These are phyloP conservation scores for Skeletonema tropicum DNA, from an alignment of 108 stramenopile genomes.

Conservation along the genomic window DNA sequence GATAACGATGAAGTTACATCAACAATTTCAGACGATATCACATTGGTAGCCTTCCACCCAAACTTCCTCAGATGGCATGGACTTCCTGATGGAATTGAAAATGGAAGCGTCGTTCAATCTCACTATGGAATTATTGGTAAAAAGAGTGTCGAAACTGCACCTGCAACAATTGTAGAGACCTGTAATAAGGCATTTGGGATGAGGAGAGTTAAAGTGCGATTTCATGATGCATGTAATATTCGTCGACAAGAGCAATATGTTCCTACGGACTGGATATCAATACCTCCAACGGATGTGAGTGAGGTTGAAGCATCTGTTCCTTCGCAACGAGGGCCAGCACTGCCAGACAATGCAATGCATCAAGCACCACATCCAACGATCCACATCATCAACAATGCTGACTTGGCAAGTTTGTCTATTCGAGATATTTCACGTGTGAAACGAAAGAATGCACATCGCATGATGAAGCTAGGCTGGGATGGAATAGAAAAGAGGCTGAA, in stretches of 20 bases:
- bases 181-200: conserved; percentile 37
- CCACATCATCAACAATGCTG: conserved; percentile 54
- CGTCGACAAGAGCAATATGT: conserved; percentile 50
- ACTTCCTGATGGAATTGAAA: conserved; percentile 32
- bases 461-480: conserved; percentile 41
- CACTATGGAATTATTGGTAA: conserved; percentile 28
- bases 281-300: neutral
- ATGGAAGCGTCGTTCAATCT: conserved; percentile 31
- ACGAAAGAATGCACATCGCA: conserved; percentile 49
- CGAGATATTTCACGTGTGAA: conserved; percentile 55
- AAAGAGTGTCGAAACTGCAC: conserved; percentile 23
- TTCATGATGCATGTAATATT: conserved; percentile 12
- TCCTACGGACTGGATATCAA: conserved; percentile 49
- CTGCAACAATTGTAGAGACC: conserved; percentile 51
- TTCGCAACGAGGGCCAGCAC: conserved; percentile 14
- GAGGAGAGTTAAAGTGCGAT: conserved; percentile 51
- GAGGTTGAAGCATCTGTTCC: neutral
- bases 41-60: conserved; percentile 59
- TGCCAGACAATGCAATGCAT: conserved; percentile 63
- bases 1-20: conserved; percentile 1
- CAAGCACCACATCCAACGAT: conserved; percentile 55
- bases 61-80: conserved; percentile 52
- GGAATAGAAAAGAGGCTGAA: conserved; percentile 12
- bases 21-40: conserved; percentile 21
- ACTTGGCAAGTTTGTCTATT: conserved; percentile 46